These are phyloP conservation scores for Monoraphidium neglectum DNA, from an alignment of 139 green algal genomes.

Conservation along the genomic window DNA sequence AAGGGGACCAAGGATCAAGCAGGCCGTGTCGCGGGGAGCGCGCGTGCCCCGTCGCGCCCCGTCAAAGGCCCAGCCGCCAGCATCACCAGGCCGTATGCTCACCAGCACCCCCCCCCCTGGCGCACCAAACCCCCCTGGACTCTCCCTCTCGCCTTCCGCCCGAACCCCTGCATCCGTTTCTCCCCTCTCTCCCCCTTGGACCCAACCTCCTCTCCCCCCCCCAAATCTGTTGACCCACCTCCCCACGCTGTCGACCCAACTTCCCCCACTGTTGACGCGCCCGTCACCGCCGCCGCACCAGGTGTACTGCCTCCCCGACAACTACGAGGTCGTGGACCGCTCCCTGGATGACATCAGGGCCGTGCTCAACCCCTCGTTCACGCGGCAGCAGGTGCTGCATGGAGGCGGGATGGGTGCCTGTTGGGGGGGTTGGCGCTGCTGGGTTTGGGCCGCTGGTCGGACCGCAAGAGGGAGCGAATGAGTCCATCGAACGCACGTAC, in stretches of 20 bases:
- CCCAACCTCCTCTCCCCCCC: neutral
- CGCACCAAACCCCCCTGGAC: too few relatives aligned
- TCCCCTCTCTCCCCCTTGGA: neutral
- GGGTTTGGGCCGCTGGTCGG: neutral
- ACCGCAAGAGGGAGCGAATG: neutral
- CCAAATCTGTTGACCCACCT: neutral
- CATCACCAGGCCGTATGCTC: too few relatives aligned
- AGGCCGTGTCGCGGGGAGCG: too few relatives aligned
- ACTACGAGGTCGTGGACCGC: conserved; percentile 93
- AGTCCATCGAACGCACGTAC: too few relatives aligned
- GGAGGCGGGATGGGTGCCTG: too few relatives aligned
- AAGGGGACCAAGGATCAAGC: too few relatives aligned
- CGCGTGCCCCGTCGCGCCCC: too few relatives aligned
- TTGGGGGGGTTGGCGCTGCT: neutral
- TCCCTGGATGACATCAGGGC: conserved; percentile 91
- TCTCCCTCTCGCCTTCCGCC: too few relatives aligned
- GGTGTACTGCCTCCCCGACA: conserved; percentile 96
- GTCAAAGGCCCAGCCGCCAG: too few relatives aligned
- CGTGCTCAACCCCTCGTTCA: conserved; percentile 86
- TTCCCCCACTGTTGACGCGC: neutral
- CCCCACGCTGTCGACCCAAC: neutral
- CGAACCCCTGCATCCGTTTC: too few relatives aligned
- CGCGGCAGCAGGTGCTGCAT: conserved; percentile 47
- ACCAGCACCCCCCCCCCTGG: too few relatives aligned
- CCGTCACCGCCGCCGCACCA: conserved; percentile 3